Evolutionary conservation across 768 basidiomycete genomes (phyloP), one percentile per base, ranked within the genome.

Genomic region (Lactarius hatsudake): DNA sequence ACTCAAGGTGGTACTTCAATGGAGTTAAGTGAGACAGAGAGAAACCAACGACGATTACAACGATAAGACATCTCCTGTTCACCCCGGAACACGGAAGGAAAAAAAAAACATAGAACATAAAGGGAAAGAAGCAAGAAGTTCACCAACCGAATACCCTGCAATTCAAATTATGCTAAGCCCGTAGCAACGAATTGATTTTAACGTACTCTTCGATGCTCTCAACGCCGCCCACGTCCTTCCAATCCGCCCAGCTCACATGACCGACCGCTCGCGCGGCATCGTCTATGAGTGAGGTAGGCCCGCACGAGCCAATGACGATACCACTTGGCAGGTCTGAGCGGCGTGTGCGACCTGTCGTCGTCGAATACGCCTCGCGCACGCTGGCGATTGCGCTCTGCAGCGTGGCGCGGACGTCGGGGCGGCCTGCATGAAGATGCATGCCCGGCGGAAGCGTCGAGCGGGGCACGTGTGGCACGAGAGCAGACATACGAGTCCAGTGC

Each of bases 221-320:
- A 13, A 71, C 63, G 36, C 71, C 71, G 0, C 71, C 71, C 3
- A 70, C 62, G 18, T 65, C 62, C 30, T 78, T 42, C 71, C 80
- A 40, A 4, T 67, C 48, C 9, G 32, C 42, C 63, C 71, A 63
- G 76, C 74, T 72, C 43, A 83, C 73, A 17, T 64, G 69, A 3
- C 76, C 73, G 56, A 82, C 78, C 1, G 75, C 77, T 40, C 74
- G 69, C 26, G 76, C 66, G 43, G 76, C 75, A 40, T 79, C 76
- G n/a, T 83, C 79, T 2, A 76, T 77, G 59, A 82, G 75, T 5
- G 74, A 67, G 15, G 73, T 69, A 0, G 81, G 82, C 0, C 81
- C 81, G 69, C 82, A 82, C 59, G 79, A 77, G 13, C 79, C 80
- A 4, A 82, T 75, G 38, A 82, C 68, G 13, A 82, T 73, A 38